A percentile compares a stretch with the other conserved stretches of the same genome.
Conservation (phyloP, 345 rosid species). For the Passiflora organensis region DNA sequence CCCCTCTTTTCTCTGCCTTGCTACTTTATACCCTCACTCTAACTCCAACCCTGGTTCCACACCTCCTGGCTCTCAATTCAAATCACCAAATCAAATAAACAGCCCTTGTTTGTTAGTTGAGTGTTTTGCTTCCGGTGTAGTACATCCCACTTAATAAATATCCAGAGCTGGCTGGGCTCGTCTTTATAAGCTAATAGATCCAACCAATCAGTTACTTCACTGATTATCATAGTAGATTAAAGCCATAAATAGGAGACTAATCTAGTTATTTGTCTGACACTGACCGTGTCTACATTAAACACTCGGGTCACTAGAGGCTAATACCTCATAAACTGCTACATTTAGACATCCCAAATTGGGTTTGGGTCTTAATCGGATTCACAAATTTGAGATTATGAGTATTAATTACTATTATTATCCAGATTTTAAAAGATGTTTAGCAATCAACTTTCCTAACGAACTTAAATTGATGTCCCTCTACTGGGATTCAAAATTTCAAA, state of each 20-base stretch:
- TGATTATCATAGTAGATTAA: background rate
- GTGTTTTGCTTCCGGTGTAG: too few species aligned
- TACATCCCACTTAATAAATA: too few species aligned
- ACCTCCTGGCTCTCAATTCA: slow-evolving; percentile 8
- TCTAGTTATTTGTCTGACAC: background rate
- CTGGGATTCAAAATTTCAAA: background rate
- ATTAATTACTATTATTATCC: too few species aligned
- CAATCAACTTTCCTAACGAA: too few species aligned
- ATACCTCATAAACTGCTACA: too few species aligned
- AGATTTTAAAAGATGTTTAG: too few species aligned
- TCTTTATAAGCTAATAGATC: background rate
- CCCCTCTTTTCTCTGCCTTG: slow-evolving; percentile 11
- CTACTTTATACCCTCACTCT: slow-evolving; percentile 37
- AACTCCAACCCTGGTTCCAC: slow-evolving; percentile 29
- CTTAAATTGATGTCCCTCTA: slow-evolving; percentile 4
- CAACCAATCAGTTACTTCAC: background rate
- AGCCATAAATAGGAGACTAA: background rate
- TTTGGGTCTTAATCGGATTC: too few species aligned
- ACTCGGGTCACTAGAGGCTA: background rate
- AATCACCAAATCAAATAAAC: background rate
- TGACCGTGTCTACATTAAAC: too few species aligned
- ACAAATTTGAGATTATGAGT: too few species aligned
- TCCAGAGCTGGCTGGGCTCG: background rate
- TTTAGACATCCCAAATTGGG: too few species aligned
- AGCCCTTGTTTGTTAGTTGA: too few species aligned